phyloP scores from a whole-genome alignment of 345 rosid genomes.

The Pseudoturritis turrita region DNA sequence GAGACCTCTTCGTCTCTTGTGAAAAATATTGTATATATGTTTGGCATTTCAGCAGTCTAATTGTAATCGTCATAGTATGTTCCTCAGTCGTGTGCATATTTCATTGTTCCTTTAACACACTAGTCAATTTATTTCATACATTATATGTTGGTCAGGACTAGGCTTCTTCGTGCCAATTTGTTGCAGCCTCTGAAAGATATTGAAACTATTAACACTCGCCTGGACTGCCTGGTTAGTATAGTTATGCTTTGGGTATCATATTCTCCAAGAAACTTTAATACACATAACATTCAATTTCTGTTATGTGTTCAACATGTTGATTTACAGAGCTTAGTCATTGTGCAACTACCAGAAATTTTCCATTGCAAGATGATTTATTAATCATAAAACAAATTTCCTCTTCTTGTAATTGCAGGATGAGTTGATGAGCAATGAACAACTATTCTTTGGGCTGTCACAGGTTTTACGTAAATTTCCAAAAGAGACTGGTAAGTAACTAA shows the following conservation, averaged over 20 bases:
- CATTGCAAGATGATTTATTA: slow-evolving; percentile 8
- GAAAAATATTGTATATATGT: not conserved
- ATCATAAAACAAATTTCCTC: slow-evolving; percentile 9
- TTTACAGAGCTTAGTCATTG: slow-evolving; percentile 17
- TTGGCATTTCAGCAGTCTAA: not conserved
- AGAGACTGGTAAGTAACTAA: slow-evolving; percentile 65
- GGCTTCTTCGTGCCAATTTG: slow-evolving; percentile 96
- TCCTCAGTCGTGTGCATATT: not conserved
- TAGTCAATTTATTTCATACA: slow-evolving; percentile 16
- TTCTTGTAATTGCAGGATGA: slow-evolving; percentile 65
- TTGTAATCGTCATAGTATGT: not conserved
- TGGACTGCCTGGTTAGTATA: slow-evolving; percentile 84
- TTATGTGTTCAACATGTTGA: not conserved
- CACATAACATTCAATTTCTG: not conserved
- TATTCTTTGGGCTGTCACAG: slow-evolving; percentile 94
- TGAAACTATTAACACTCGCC: slow-evolving; percentile 87
- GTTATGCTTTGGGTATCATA: slow-evolving; percentile 13
- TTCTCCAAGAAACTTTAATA: slow-evolving; percentile 13
- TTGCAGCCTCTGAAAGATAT: slow-evolving; percentile 95
- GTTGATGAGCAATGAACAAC: slow-evolving; percentile 89
- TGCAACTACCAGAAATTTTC: not conserved
- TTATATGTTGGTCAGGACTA: slow-evolving; percentile 60
- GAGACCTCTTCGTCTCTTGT: not conserved
- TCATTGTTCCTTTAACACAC: not conserved
- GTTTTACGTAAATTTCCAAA: slow-evolving; percentile 92